Conservation (phyloP, 2,329 filamentous ascomycete genomes). For the Diaporthe australafricana region DNA sequence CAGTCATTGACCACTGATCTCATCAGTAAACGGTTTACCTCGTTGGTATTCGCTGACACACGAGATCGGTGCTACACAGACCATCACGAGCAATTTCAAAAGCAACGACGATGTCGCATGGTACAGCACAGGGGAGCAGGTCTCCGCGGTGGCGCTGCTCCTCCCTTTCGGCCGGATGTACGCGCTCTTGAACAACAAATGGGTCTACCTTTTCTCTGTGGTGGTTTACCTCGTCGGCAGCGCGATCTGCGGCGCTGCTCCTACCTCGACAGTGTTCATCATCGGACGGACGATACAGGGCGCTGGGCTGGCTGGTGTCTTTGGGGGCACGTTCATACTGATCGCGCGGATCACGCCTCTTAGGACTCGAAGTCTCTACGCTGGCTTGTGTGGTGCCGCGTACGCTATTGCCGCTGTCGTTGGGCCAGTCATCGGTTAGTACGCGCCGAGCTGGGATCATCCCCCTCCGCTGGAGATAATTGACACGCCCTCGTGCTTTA, state of each 20-base stretch:
- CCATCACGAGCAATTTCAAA: conserved; percentile 1
- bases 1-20: not conserved
- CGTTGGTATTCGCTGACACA: not conserved
- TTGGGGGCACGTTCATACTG: conserved; percentile 1
- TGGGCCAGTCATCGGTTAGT: conserved; percentile 5
- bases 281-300: not conserved
- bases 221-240: not conserved
- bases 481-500: not conserved
- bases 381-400: not conserved
- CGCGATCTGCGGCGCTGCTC: not conserved
- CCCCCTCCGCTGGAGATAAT: not conserved
- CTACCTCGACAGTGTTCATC: not conserved
- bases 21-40: not conserved
- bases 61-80: not conserved
- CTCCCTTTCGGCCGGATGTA: conserved; percentile 3
- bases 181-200: conserved; percentile 4
- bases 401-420: conserved; percentile 3
- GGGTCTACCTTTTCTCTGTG: not conserved
- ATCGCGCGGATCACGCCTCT: conserved; percentile 2
- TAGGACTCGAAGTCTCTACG: not conserved
- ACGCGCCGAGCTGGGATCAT: not conserved
- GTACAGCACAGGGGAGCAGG: conserved; percentile 7
- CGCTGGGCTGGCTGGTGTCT: conserved; percentile 4
- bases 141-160: conserved; percentile 6
- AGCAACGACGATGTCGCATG: conserved; percentile 4